Evolutionary conservation across 1,139 yeast species (phyloP), one percentile per base, ranked within the genome.

Genomic region (Hyphopichia burtonii): DNA sequence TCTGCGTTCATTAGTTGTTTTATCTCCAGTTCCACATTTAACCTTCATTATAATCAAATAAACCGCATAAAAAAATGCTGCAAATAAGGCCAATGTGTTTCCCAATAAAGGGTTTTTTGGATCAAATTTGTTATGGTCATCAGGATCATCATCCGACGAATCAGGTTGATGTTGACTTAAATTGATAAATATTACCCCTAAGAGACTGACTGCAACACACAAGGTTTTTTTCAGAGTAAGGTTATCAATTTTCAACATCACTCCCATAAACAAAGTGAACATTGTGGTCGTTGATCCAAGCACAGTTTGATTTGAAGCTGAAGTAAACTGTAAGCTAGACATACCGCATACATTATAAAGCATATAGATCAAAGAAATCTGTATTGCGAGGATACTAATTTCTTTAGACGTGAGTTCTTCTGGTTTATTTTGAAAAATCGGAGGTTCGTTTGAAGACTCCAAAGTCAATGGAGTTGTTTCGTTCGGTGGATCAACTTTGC

Each of bases 241-340:
- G 14, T 52, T 53, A 45, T 78, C 83, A 17, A 74, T 68, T 19
- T 63, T 63, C 22, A 68, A 53, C 10, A 59, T 33, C 1, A 59
- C 63, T 0, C 82, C 80, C 17, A 76, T 59, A 10, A 76, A 50
- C 31, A 78, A 59, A 0, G 82, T 74, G 53, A 77, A 78, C 3
- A 76, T 66, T 4, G 82, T 74, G 1, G 82, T 71, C 0, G 80
- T 69, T 7, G 82, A 71, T 3, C 80, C 69, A 25, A 78, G 54
- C 3, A 78, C 75, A 0, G 82, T 75, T 51, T 71, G 78, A 49
- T 75, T 76, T 19, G 82, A 74, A 0, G 82, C 81, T 4, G 79
- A 68, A 0, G 83, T 78, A 49, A 64, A 78, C 48, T 66, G 65
- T 39, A 78, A 61, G 8, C 78, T 62, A 10, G 60, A 43, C 59